These are phyloP conservation scores for Yamagishiella unicocca DNA, from an alignment of 139 green algal species.

Conservation along the genomic window DNA sequence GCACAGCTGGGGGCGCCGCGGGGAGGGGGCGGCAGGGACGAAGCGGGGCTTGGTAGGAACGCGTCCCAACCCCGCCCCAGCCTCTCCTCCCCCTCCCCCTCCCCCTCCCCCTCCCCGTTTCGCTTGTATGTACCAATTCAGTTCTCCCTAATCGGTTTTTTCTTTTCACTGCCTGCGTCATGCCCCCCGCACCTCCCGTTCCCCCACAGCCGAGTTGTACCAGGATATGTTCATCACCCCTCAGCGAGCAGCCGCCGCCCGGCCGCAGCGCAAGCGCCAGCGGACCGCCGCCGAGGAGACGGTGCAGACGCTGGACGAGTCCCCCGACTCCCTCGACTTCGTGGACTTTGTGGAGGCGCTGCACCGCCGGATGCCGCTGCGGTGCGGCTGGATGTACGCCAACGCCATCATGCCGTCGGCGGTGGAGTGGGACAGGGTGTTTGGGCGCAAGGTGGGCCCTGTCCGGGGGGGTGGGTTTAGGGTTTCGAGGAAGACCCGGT, in stretches of 20 bases:
- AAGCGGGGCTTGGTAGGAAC: too few relatives aligned
- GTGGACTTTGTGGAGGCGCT: slow-evolving; percentile 52
- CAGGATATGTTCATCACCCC: slow-evolving; percentile 50
- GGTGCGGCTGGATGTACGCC: slow-evolving; percentile 51
- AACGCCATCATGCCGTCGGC: slow-evolving; percentile 42
- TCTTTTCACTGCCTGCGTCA: too few relatives aligned
- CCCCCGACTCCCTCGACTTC: slow-evolving; percentile 23
- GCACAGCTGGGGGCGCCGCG: neutral
- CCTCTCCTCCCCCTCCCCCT: too few relatives aligned
- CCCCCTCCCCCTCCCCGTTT: neutral
- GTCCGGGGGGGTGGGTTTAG: slow-evolving; percentile 23
- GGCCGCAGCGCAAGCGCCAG: slow-evolving; percentile 35
- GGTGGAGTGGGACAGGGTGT: slow-evolving; percentile 29
- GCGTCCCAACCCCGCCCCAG: too few relatives aligned
- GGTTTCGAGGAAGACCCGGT: neutral
- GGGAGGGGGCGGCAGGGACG: neutral
- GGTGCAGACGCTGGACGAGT: slow-evolving; percentile 14
- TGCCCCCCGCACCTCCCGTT: too few relatives aligned
- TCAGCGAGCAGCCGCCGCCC: slow-evolving; percentile 3
- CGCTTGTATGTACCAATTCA: neutral
- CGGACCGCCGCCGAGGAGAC: slow-evolving; percentile 21
- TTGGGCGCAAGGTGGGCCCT: neutral
- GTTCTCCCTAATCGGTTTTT: neutral
- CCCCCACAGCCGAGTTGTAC: slow-evolving; percentile 40
- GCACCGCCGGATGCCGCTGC: slow-evolving; percentile 48